Evolutionary conservation across 2,329 filamentous ascomycete genomes (phyloP), one percentile per base, ranked within the genome.

Genomic region (Thelonectria rubi): DNA sequence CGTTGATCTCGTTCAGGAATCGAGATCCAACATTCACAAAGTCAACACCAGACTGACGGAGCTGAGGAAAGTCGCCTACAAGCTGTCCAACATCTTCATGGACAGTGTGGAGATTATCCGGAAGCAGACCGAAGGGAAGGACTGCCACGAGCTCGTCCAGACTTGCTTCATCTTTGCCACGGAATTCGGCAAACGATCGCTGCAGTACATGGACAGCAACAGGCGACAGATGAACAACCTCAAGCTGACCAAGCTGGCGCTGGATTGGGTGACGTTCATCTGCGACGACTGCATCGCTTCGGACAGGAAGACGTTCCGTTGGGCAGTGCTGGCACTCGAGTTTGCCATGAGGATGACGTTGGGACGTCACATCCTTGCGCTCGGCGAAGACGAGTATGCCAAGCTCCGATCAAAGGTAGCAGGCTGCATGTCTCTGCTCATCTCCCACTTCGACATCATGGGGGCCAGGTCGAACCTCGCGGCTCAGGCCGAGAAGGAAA

Each of bases 401-500:
- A 88, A 85, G 65, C 82, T 99, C 64, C 87, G 94, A 46, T 84
- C 88, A 60, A 98, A 97, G 77, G 95, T 99, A 5, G 93, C 93
- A 9, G 94, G 94, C 0, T 99, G 95, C 77, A 99, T 99, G 95
- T 94, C 93, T 18, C 85, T 99, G 21, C 83, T 99, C 50, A 98
- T 99, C 68, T 97, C 94, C 10, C 95, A 99, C 77, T 99, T 99
- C 72, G 95, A 99, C 76, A 98, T 99, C 77, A 97, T 99, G 91
- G 95, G 95, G 21, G 95, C 95, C 24, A 88, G 94, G 72, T 97
- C 94, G 7, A 97, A 90, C 43, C 84, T 97, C 65, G 95, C 95
- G 11, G 95, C 95, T 5, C 93, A 97, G 78, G 93, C 93, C 2
- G 95, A 99, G 78, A 94, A 93, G 75, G 92, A 97, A 74, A 87